phyloP scores from a whole-genome alignment of 148 eudicot species.

The Vaccinium darrowii region DNA sequence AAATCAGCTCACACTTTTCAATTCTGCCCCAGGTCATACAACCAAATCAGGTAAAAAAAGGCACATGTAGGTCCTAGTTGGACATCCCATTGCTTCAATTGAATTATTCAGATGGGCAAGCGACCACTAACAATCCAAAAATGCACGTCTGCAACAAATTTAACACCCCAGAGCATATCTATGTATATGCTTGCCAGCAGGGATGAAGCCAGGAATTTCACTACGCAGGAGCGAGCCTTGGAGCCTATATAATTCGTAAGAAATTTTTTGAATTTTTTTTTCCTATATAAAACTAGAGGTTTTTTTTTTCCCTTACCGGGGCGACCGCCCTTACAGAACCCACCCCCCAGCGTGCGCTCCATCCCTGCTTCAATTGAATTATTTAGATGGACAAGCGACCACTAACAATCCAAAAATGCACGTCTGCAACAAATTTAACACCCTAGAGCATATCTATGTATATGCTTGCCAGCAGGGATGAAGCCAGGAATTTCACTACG shows the following conservation, averaged over 20 bases:
- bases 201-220: too few relatives aligned
- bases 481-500: too few relatives aligned
- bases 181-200: not conserved
- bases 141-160: not conserved
- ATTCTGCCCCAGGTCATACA: not conserved
- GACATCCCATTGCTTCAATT: not conserved
- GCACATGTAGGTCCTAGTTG: not conserved
- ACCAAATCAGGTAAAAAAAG: not conserved
- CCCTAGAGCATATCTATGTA: not conserved
- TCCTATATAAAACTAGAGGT: too few relatives aligned
- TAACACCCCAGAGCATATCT: not conserved
- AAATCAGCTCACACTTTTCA: not conserved
- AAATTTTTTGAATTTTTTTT: too few relatives aligned
- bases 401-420: not conserved
- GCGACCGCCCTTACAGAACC: too few relatives aligned
- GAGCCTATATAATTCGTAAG: too few relatives aligned
- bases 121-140: not conserved
- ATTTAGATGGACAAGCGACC: not conserved
- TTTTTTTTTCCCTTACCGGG: too few relatives aligned
- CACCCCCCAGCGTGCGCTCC: too few relatives aligned
- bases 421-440: not conserved
- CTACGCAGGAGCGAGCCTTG: too few relatives aligned
- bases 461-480: too few relatives aligned
- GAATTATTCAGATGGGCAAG: not conserved
- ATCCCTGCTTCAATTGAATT: too few relatives aligned